A percentile compares a stretch with the other conserved stretches of the same genome.
These are phyloP conservation scores for Penicillium sp. DNA, from an alignment of 2,329 filamentous ascomycete species.

Conservation along the genomic window DNA sequence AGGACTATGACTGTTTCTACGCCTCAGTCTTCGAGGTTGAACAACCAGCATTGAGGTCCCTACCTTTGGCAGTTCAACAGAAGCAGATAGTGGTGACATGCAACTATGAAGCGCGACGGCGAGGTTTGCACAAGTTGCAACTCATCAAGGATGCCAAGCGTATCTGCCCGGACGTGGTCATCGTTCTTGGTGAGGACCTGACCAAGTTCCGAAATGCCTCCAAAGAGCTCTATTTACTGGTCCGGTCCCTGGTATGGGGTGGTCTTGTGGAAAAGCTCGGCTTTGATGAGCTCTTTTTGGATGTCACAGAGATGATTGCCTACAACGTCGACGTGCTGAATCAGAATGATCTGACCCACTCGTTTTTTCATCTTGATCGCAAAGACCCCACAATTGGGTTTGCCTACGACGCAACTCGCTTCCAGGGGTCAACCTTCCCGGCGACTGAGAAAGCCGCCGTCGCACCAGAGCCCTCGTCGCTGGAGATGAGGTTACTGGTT, in stretches of 20 bases:
- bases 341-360: conserved; percentile 60
- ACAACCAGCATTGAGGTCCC: conserved; percentile 68
- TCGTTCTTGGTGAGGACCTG: conserved; percentile 84
- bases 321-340: conserved; percentile 79
- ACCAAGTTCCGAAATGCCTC: conserved; percentile 83
- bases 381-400: conserved; percentile 80
- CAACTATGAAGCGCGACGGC: conserved; percentile 84
- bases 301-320: conserved; percentile 82
- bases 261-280: conserved; percentile 77
- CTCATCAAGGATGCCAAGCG: conserved; percentile 78
- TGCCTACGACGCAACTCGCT: conserved; percentile 67
- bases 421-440: conserved; percentile 67
- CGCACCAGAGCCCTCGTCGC: conserved; percentile 17
- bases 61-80: conserved; percentile 83
- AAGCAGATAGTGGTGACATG: conserved; percentile 92
- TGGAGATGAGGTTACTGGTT: conserved; percentile 66
- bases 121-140: conserved; percentile 72
- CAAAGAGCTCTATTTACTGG: conserved; percentile 73
- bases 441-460: conserved; percentile 20
- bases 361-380: conserved; percentile 77
- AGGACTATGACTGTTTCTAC: conserved; percentile 76
- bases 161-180: conserved; percentile 78
- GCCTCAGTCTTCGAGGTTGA: conserved; percentile 85
- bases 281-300: conserved; percentile 81
- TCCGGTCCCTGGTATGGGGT: conserved; percentile 76